Percentiles rank a stretch among this genome's conserved stretches.
phyloP scores from a whole-genome alignment of 495 filamentous ascomycete species.

The Xylaria scruposa region DNA sequence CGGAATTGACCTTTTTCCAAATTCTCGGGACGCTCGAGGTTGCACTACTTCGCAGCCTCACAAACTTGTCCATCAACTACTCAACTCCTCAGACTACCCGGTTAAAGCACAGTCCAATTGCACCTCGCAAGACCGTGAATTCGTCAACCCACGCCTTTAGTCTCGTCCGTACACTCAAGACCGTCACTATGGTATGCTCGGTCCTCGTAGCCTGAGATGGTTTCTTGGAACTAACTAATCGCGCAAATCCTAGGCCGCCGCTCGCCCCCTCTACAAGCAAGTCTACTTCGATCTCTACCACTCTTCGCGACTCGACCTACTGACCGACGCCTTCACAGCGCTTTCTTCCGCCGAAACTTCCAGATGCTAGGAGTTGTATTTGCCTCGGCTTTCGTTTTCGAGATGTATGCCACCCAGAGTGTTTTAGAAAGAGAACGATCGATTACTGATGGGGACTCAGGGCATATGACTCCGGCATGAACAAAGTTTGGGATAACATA shows the following conservation, averaged over 20 bases:
- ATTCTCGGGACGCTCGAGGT: constrained; percentile 31
- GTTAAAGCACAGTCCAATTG: constrained; percentile 20
- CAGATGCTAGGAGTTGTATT: constrained; percentile 88
- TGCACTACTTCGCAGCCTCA: constrained; percentile 25
- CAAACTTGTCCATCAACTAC: constrained; percentile 22
- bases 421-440: constrained; percentile 4
- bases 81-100: constrained; percentile 3
- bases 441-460: constrained; percentile 56
- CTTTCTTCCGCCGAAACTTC: constrained; percentile 82
- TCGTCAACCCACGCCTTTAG: background rate
- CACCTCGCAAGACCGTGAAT: constrained; percentile 9
- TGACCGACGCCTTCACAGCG: constrained; percentile 56
- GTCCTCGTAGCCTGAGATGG: background rate
- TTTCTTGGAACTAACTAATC: constrained; percentile 36
- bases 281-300: constrained; percentile 49
- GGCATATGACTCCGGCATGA: constrained; percentile 74
- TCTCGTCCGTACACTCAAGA: constrained; percentile 32
- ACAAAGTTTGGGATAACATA: constrained; percentile 84
- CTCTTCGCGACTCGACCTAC: constrained; percentile 1
- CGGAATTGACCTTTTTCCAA: constrained; percentile 35
- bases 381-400: constrained; percentile 83
- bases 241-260: constrained; percentile 47
- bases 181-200: constrained; percentile 48
- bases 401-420: constrained; percentile 71
- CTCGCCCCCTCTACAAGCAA: constrained; percentile 76